These are phyloP conservation scores for Jatropha curcas DNA, from an alignment of 345 rosid species.

Conservation along the genomic window DNA sequence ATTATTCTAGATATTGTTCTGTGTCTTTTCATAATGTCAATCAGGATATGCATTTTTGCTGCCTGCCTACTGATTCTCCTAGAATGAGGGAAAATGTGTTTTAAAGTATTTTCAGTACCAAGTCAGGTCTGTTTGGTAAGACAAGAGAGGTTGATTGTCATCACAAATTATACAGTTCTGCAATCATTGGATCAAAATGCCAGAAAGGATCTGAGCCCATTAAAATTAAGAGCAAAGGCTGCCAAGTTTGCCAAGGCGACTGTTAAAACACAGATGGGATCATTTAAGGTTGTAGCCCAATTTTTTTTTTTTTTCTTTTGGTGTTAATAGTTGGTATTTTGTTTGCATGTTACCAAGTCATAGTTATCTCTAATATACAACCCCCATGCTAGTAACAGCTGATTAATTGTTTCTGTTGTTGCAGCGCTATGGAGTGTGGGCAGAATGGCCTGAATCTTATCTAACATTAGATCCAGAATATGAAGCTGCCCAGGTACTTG, in stretches of 20 bases:
- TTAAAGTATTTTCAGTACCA: not conserved
- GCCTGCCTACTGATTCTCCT: not conserved
- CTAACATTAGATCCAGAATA: slow-evolving; percentile 91
- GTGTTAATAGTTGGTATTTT: not conserved
- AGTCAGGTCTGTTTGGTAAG: slow-evolving; percentile 8
- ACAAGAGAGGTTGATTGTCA: slow-evolving; percentile 31
- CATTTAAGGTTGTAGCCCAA: slow-evolving; percentile 69
- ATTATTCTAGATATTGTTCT: not conserved
- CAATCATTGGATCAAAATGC: slow-evolving; percentile 87
- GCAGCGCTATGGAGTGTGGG: slow-evolving; percentile 98
- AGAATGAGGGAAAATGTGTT: not conserved
- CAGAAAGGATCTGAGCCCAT: slow-evolving; percentile 80
- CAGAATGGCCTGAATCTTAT: slow-evolving; percentile 85
- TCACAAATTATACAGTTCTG: slow-evolving; percentile 63
- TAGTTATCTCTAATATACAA: slow-evolving; percentile 3
- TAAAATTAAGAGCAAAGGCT: slow-evolving; percentile 87
- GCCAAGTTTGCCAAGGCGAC: slow-evolving; percentile 93
- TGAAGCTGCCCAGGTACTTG: slow-evolving; percentile 89
- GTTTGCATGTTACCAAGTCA: not conserved
- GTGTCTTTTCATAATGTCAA: not conserved
- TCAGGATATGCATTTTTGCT: not conserved
- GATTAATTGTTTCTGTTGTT: slow-evolving; percentile 21
- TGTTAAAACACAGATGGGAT: slow-evolving; percentile 87
- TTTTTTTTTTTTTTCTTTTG: not conserved
- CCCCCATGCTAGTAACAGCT: not conserved